Evolutionary conservation across 2,329 filamentous ascomycete genomes (phyloP), one percentile per base, ranked within the genome.

Genomic region (Penicillium sp.): DNA sequence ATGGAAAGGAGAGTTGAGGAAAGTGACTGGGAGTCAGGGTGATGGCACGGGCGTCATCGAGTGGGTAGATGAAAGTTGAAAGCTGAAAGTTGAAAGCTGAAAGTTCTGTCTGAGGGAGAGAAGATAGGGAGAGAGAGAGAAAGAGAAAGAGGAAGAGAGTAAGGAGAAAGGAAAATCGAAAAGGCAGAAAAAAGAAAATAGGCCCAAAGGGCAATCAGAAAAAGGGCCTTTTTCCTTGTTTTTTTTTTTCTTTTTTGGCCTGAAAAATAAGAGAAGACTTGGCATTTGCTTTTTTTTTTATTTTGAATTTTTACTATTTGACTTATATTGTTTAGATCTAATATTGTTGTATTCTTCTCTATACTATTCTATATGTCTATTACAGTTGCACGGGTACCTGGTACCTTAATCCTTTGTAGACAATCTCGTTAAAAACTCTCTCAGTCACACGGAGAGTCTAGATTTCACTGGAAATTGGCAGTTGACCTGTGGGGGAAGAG

Each of bases 361-460:
- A 4, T 5, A 26, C 14, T 24, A 11, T 16, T 34, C 13, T 5
- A 24, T 16, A 4, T 26, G 18, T 9, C 18, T 22, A 26, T 11
- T 34, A 43, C 34, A 43, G 59, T 58, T 39, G 45, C 53, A 59
- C 56, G 34, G 49, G 61, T 64, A 57, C 57, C 62, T 63, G 62
- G 53, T 58, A 61, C 58, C 55, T 61, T 63, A 56, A 29, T 10
- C 37, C 53, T 45, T 16, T 42, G 29, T 40, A 37, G 9, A 39
- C 11, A 20, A 18, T 51, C 49, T 51, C 42, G 26, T 37, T 53
- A 18, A 35, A 52, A 16, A 39, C 13, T 29, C 22, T 22, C 39
- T 52, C 14, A n/a, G 50, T 53, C 50, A 53, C 51, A 53, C 51
- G 14, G 35, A 47, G 20, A 35, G 38, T 50, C 52, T 54, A 54